Percentiles rank a stretch among this genome's conserved stretches.
Evolutionary conservation across 2,329 filamentous ascomycete species (phyloP).

Genomic region (Diaporthe sp.): DNA sequence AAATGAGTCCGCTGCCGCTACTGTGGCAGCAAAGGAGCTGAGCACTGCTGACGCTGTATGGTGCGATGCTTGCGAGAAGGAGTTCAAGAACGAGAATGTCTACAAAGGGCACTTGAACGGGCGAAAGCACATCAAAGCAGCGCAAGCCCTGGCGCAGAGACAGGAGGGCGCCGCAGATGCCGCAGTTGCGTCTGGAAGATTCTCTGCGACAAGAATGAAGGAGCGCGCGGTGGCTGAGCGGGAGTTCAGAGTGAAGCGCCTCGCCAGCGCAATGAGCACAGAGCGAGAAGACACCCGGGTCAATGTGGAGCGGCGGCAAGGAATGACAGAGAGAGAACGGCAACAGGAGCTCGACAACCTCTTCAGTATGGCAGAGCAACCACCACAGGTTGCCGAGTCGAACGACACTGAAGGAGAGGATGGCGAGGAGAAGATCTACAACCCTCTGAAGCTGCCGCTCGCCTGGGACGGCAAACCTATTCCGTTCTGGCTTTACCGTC

Average conservation of each 20-base stretch:
- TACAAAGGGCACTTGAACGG: conserved; percentile 91
- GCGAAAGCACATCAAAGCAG: conserved; percentile 93
- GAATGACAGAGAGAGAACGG: conserved; percentile 96
- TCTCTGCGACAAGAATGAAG: conserved; percentile 63
- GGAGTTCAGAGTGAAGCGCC: conserved; percentile 84
- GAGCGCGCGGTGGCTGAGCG: conserved; percentile 92
- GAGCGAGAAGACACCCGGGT: conserved; percentile 91
- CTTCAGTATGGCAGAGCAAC: conserved; percentile 71
- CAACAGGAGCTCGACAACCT: conserved; percentile 94
- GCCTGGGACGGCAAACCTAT: conserved; percentile 99
- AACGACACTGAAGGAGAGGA: conserved; percentile 80
- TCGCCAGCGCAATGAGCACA: conserved; percentile 86
- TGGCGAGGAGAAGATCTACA: conserved; percentile 92
- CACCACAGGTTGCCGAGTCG: conserved; percentile 59
- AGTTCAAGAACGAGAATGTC: conserved; percentile 95
- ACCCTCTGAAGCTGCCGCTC: conserved; percentile 93
- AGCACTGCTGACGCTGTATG: conserved; percentile 77
- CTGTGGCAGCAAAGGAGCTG: conserved; percentile 51
- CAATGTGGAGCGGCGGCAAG: conserved; percentile 96
- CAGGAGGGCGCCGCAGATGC: conserved; percentile 53
- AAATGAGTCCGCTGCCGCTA: conserved; percentile 61
- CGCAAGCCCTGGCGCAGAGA: conserved; percentile 72
- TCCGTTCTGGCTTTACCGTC: conserved; percentile 98
- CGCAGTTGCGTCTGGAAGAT: conserved; percentile 44
- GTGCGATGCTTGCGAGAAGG: conserved; percentile 93